Evolutionary conservation across 148 eudicot species (phyloP).

Genomic region (Dianthus caryophyllus): DNA sequence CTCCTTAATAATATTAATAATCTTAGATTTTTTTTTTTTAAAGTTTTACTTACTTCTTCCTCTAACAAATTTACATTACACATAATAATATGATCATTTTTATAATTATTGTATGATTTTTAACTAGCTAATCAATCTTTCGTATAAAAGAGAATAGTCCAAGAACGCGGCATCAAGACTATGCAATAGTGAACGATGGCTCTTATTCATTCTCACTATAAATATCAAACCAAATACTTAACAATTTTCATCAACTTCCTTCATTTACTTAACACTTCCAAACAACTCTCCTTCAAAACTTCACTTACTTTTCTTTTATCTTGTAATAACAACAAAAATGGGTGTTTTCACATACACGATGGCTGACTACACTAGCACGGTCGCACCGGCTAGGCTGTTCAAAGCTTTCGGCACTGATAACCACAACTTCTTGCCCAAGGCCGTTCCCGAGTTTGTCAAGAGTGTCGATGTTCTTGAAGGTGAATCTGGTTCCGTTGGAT

Average conservation of each 20-base stretch:
- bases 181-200: too few relatives aligned
- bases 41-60: too few relatives aligned
- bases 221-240: too few relatives aligned
- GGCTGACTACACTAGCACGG: slow-evolving; percentile 15
- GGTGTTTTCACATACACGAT: slow-evolving; percentile 14
- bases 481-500: slow-evolving; percentile 13
- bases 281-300: neutral
- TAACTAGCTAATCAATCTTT: too few relatives aligned
- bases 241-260: slow-evolving; percentile 1
- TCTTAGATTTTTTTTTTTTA: too few relatives aligned
- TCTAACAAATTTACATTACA: too few relatives aligned
- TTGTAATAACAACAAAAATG: slow-evolving; percentile 7
- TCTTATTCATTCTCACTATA: too few relatives aligned
- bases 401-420: slow-evolving; percentile 27
- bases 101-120: too few relatives aligned
- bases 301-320: neutral
- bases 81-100: too few relatives aligned
- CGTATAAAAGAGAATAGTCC: too few relatives aligned
- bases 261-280: neutral
- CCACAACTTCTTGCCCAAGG: slow-evolving; percentile 31
- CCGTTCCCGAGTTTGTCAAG: slow-evolving; percentile 19
- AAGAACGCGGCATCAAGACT: too few relatives aligned
- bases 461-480: slow-evolving; percentile 22
- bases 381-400: slow-evolving; percentile 24
- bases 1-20: too few relatives aligned